Base-by-base conservation (phyloP, 441 rosid genomes). In the Gossypium trilobum region DNA sequence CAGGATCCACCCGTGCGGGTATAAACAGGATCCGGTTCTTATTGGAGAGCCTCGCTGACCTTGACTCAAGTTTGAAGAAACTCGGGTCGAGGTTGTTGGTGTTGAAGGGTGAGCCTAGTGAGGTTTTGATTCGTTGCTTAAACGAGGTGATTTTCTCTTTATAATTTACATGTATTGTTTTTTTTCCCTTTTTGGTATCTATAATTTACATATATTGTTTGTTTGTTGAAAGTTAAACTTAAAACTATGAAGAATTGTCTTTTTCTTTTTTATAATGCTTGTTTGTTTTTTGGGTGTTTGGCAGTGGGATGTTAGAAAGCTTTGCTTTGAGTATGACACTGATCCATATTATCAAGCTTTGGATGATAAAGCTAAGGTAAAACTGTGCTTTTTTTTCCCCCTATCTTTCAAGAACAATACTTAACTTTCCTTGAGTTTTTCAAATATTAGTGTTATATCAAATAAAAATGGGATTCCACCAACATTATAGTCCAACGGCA, bases 331-430 rank as follows among this genome's bases (percentile, higher is more conserved):
- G 74, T 84, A 83, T 78, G 97, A 94, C 69, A 88, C 93, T 0
- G 97, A 94, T 39, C 97, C 97, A 0, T 88, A 94, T 81, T 94
- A 94, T 81, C 97, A 86, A 83, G 88, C 85, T 66, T 54, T 91
- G 51, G 95, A 90, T 82, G 44, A 51, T 36, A 85, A 75, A 84
- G 91, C 91, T 3, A 88, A 91, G 92, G 98, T 90, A 39, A 57
- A 73, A 31, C 4, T 2, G 36, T 10, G 6, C 20, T 4, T 11
- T 25, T 36, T 36, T 67, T 9, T 52, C 33, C 48, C 8, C 8
- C 39, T 0, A 22, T 33, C 33, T 70, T 39, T 27, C n/a, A 70
- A 54, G 73, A 17, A 31, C 58, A 48, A 8, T 14, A 50, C 2
- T 14, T 50, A 50, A 16, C 44, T 17, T 50, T 50, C 44, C 16